phyloP scores from a whole-genome alignment of 73 alveolate genomes.

The Tetrahymena borealis region DNA sequence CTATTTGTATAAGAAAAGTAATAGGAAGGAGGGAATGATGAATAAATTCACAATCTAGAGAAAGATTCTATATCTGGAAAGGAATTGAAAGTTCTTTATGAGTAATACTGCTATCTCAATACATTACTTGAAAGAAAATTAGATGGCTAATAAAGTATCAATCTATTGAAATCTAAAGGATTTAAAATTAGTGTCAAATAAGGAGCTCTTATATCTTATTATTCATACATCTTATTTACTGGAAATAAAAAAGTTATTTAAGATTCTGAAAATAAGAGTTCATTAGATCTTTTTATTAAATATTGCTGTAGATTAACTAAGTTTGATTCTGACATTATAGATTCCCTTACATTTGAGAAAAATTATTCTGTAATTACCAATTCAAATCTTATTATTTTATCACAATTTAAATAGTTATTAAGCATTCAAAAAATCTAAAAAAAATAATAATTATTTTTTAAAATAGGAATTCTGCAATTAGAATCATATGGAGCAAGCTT shows the following conservation, averaged over 20 bases:
- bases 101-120: slow-evolving; percentile 28
- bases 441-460: neutral
- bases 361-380: slow-evolving; percentile 9
- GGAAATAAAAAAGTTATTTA: slow-evolving; percentile 23
- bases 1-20: neutral
- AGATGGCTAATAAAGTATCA: slow-evolving; percentile 17
- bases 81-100: slow-evolving; percentile 38
- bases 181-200: slow-evolving; percentile 10
- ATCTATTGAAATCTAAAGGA: slow-evolving; percentile 9
- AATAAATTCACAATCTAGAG: slow-evolving; percentile 19
- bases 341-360: slow-evolving; percentile 14
- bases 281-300: slow-evolving; percentile 12
- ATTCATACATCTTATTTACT: slow-evolving; percentile 5
- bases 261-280: neutral
- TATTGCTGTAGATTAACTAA: slow-evolving; percentile 22
- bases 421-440: neutral
- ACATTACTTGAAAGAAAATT: slow-evolving; percentile 20
- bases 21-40: neutral
- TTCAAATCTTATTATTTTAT: neutral
- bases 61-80: slow-evolving; percentile 34
- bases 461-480: neutral
- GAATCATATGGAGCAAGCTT: neutral
- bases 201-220: slow-evolving; percentile 25
- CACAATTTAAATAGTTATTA: no score
- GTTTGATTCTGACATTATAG: slow-evolving; percentile 29